A percentile compares a stretch with the other conserved stretches of the same genome.
These are phyloP conservation scores for Cutaneotrichosporon arboriforme DNA, from an alignment of 1,284 basidiomycete species.

Conservation along the genomic window DNA sequence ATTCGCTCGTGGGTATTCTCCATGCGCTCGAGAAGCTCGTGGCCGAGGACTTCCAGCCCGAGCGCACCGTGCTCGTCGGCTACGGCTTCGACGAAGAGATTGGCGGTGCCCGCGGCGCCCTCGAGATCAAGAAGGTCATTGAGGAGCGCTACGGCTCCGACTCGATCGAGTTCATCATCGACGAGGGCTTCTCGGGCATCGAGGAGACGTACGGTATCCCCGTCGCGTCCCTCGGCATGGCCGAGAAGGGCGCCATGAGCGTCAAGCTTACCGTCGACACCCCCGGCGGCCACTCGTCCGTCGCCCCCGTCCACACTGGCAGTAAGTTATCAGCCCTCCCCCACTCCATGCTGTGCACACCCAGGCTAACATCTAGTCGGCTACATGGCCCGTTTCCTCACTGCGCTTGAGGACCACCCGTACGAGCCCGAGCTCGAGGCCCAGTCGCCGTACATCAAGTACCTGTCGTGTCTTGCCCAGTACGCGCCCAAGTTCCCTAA, in stretches of 20 bases:
- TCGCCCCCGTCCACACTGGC: constrained; percentile 46
- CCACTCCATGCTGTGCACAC: constrained; percentile 3
- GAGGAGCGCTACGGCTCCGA: constrained; percentile 45
- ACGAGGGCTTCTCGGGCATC: constrained; percentile 50
- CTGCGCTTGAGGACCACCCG: constrained; percentile 43
- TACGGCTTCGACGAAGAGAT: constrained; percentile 54
- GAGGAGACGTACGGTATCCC: constrained; percentile 36
- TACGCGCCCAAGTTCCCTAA: constrained; percentile 46
- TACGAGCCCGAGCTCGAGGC: constrained; percentile 39
- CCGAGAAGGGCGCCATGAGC: constrained; percentile 51
- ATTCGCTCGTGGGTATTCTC: constrained; percentile 50
- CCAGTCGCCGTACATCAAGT: constrained; percentile 48
- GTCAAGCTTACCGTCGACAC: constrained; percentile 43
- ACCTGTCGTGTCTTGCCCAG: constrained; percentile 51
- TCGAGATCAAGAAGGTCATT: constrained; percentile 36
- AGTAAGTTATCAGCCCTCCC: constrained; percentile 30
- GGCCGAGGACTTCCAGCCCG: constrained; percentile 48
- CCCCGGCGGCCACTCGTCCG: constrained; percentile 44
- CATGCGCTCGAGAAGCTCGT: constrained; percentile 52
- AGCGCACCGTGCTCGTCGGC: constrained; percentile 49
- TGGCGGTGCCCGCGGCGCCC: constrained; percentile 45
- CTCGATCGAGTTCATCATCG: constrained; percentile 49
- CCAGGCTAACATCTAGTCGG: constrained; percentile 33
- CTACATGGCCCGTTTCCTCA: constrained; percentile 42
- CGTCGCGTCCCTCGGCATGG: constrained; percentile 49